These are phyloP conservation scores for Fulvia fulva DNA, from an alignment of 2,329 filamentous ascomycete species.

Conservation along the genomic window DNA sequence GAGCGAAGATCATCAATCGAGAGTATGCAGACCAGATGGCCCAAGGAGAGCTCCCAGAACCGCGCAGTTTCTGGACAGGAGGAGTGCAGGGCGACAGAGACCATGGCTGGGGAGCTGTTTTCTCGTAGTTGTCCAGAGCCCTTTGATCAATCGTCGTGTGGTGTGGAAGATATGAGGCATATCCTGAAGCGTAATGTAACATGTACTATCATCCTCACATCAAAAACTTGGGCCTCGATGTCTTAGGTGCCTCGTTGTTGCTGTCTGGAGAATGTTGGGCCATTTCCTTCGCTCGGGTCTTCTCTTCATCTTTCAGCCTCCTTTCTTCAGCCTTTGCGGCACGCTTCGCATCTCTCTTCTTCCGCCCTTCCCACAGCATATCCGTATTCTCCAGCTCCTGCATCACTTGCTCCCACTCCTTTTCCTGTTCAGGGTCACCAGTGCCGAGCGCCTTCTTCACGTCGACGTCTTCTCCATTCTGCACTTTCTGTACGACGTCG, in stretches of 20 bases:
- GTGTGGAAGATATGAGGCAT: neutral
- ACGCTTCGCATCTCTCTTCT: slow-evolving; percentile 27
- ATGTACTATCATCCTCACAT: slow-evolving; percentile 21
- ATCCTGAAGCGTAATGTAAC: neutral
- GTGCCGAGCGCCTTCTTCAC: slow-evolving; percentile 79
- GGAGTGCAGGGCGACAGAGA: slow-evolving; percentile 25
- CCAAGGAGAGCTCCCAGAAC: slow-evolving; percentile 38
- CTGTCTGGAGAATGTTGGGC: neutral
- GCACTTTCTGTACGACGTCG: slow-evolving; percentile 69
- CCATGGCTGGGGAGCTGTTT: slow-evolving; percentile 19
- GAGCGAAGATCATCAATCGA: slow-evolving; percentile 32
- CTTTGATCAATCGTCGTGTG: neutral
- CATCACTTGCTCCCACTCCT: slow-evolving; percentile 82
- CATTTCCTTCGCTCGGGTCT: neutral
- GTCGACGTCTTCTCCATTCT: slow-evolving; percentile 73
- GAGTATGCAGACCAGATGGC: slow-evolving; percentile 36
- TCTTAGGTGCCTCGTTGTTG: slow-evolving; percentile 3
- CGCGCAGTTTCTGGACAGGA: slow-evolving; percentile 37
- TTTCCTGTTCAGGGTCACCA: slow-evolving; percentile 69
- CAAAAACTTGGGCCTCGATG: slow-evolving; percentile 27
- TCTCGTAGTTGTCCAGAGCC: neutral
- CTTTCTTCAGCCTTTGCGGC: slow-evolving; percentile 22
- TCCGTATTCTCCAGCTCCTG: slow-evolving; percentile 34
- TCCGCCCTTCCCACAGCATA: slow-evolving; percentile 27
- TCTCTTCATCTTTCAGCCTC: slow-evolving; percentile 17